Percentiles rank a stretch among this genome's conserved stretches.
phyloP scores from a whole-genome alignment of 1,284 basidiomycete genomes.

The Puccinia horiana region DNA sequence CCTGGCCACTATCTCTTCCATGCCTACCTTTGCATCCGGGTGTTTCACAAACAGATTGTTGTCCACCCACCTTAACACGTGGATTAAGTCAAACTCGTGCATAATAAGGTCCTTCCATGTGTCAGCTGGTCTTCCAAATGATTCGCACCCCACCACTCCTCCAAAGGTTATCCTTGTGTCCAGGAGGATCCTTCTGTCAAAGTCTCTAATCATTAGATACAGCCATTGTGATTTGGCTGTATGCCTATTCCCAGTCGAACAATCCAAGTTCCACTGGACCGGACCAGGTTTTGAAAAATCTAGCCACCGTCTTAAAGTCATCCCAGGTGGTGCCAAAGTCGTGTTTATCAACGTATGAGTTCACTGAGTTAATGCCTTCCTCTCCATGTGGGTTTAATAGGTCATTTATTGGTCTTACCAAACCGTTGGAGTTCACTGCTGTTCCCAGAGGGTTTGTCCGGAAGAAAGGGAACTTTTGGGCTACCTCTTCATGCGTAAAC shows the following conservation, averaged over 20 bases:
- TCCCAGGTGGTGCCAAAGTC: constrained; percentile 17
- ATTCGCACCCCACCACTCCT: too few species aligned
- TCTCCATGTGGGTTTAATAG: background rate
- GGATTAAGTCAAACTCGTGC: background rate
- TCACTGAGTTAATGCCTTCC: too few species aligned
- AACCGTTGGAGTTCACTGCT: background rate
- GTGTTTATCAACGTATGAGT: background rate
- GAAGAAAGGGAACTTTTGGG: background rate
- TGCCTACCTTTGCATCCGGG: background rate
- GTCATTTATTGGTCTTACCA: background rate
- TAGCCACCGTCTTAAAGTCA: background rate
- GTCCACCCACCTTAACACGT: constrained; percentile 9
- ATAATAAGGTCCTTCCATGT: background rate
- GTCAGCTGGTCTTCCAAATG: constrained; percentile 17
- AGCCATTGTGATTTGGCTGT: background rate
- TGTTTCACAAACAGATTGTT: background rate
- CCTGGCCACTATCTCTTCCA: background rate
- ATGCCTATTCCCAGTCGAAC: background rate
- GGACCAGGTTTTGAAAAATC: background rate
- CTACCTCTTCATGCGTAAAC: background rate
- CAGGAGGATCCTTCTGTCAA: background rate
- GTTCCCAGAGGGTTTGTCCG: background rate
- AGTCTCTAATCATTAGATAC: background rate
- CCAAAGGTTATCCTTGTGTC: too few species aligned
- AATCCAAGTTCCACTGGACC: background rate